Evolutionary conservation across 2,329 filamentous ascomycete genomes (phyloP).

Genomic region (Claviceps fusiformis): DNA sequence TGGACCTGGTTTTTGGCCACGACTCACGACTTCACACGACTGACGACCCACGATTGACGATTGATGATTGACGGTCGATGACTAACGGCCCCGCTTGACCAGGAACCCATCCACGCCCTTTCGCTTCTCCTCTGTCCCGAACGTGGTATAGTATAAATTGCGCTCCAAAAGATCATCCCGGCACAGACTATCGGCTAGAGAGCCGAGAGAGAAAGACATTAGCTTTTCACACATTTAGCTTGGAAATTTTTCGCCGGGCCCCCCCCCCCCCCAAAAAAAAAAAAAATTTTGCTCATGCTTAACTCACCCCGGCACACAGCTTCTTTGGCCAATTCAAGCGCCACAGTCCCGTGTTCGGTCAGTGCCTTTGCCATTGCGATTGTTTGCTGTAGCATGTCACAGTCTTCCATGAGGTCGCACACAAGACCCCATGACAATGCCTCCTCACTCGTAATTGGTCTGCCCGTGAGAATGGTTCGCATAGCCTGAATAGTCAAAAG

Average conservation of each 20-base stretch:
- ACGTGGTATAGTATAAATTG: slow-evolving; percentile 22
- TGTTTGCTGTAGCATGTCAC: slow-evolving; percentile 13
- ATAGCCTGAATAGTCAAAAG: slow-evolving; percentile 12
- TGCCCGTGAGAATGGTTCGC: slow-evolving; percentile 16
- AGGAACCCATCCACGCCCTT: slow-evolving; percentile 17
- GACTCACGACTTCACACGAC: too few relatives aligned
- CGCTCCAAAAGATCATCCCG: slow-evolving; percentile 21
- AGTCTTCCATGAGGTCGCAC: slow-evolving; percentile 14
- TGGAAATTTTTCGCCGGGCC: neutral
- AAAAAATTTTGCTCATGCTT: neutral
- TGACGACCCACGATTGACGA: too few relatives aligned
- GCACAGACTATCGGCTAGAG: slow-evolving; percentile 13
- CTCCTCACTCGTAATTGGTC: slow-evolving; percentile 14
- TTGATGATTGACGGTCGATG: neutral
- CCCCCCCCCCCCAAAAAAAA: too few relatives aligned
- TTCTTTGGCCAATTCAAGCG: slow-evolving; percentile 16
- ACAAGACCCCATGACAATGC: slow-evolving; percentile 14
- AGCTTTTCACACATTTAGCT: neutral
- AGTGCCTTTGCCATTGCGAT: slow-evolving; percentile 13
- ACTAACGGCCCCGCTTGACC: slow-evolving; percentile 9
- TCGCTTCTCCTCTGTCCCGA: slow-evolving; percentile 18
- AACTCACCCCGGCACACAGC: slow-evolving; percentile 16
- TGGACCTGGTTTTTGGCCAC: too few relatives aligned
- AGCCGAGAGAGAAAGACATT: neutral
- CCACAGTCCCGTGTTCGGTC: slow-evolving; percentile 12